Evolutionary conservation across 306 rosid genomes (phyloP), one percentile per base, ranked within the genome.

Genomic region (Prunus armeniaca): DNA sequence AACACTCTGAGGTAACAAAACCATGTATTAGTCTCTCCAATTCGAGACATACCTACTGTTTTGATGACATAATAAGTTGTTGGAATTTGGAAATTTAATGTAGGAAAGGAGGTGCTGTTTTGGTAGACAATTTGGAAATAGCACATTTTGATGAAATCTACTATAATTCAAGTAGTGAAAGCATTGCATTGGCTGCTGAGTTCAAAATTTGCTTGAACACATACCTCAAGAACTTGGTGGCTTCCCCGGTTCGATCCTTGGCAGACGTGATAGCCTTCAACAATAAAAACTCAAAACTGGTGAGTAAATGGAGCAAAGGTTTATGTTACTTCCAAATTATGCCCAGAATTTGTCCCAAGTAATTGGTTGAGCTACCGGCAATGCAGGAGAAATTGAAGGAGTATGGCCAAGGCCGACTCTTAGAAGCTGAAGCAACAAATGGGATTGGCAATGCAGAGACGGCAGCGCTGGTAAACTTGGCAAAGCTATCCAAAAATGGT

Each of bases 51-150:
- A 3, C 3, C 4, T 50, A 50, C 60, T 51, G n/a, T 51, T 51
- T 2, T 52, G 30, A 28, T 12, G 49, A 30, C 18, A 55, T 51
- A 27, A 1, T 27, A 9, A 24, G 25, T 2, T 19, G 2, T 73
- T 77, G 57, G 57, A 52, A 38, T 38, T 38, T 38, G 43, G 43
- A 52, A 52, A 55, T 55, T 55, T 19, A 55, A 55, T 55, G 20
- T 55, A 88, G 92, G 77, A 28, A 83, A 77, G 63, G 47, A 30
- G 96, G 90, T 41, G 90, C 92, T 50, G 30, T 78, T 72, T 41
- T 86, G 81, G 76, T 88, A 22, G 88, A 86, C 78, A 73, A 88
- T 77, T 65, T 88, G 82, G 10, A 75, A 74, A 77, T 86, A 13
- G 69, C 82, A 20, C 80, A 82, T 73, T 13, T 81, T 1, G 4